Base-by-base conservation (phyloP, 2,329 filamentous ascomycete species). In the Exutisphaerella laricina region DNA sequence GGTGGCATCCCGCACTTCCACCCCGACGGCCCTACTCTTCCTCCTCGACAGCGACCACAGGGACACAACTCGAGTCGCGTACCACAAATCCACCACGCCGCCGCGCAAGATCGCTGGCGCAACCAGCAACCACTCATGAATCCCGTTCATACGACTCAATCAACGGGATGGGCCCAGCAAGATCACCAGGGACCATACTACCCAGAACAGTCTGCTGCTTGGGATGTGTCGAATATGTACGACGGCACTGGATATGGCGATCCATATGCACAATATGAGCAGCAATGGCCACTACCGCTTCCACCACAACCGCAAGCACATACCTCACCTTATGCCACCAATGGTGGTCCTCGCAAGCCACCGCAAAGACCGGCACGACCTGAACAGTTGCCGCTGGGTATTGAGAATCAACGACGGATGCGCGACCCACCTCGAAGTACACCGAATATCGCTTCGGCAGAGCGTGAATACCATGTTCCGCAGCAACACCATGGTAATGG, bases 311-410 rank as follows among this genome's bases (percentile, higher is more conserved):
- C 47, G 21, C 31, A 33, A 7, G 28, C 42, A 17, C 41, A 39
- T 20, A 33, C 51, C 13, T 28, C 38, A 16, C 32, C 21, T n/a
- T 39, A 39, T 12, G n/a, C 20, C 22, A n/a, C n/a, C n/a, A 41
- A 28, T 16, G 39, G 20, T 14, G 43, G 49, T 21, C 49, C 54
- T 13, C 48, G 54, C 31, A 39, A 46, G 28, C 55, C 56, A 14
- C 57, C 57, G 9, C 57, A 45, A 38, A 45, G 58, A 44, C 58
- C 58, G 13, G 53, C 53, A 45, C 48, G 58, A 43, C 58, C 57
- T 6, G 51, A 57, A 17, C 50, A 56, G 35, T 28, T 39, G 13
- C 47, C 38, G 29, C 31, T 18, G 23, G 39, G 37, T 20, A 38
- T 22, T 1, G 51, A 53, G 5, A 40, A 45, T 29, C 47, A 46